A percentile compares a stretch with the other conserved stretches of the same genome.
These are phyloP conservation scores for Pterula multifida DNA, from an alignment of 1,284 basidiomycete genomes.

Conservation along the genomic window DNA sequence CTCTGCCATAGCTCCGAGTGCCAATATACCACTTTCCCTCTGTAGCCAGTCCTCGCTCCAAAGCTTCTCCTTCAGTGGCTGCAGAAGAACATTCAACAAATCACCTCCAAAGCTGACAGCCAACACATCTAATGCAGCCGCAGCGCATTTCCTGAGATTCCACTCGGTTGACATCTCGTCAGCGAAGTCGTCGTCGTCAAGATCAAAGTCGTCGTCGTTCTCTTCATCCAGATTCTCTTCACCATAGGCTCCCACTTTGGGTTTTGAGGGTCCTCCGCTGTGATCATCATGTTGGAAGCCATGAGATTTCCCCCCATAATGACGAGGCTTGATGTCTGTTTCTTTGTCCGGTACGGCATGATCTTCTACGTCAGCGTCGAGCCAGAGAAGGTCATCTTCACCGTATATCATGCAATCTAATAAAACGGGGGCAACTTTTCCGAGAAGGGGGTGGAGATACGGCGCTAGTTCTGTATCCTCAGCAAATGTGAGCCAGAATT, in stretches of 20 bases:
- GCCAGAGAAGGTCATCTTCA: constrained; percentile 91
- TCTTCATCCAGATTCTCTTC: constrained; percentile 55
- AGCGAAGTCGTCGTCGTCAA: constrained; percentile 86
- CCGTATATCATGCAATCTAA: constrained; percentile 97
- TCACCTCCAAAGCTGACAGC: constrained; percentile 87
- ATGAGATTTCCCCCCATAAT: constrained; percentile 80
- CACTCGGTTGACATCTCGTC: constrained; percentile 98
- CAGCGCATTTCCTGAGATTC: constrained; percentile 97
- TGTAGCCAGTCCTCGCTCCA: constrained; percentile 93
- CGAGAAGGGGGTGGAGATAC: constrained; percentile 78
- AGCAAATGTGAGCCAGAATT: constrained; percentile 99
- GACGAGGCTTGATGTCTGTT: constrained; percentile 91
- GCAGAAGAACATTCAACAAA: constrained; percentile 80
- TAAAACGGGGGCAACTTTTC: constrained; percentile 84
- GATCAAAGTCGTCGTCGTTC: constrained; percentile 78
- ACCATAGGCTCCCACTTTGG: constrained; percentile 52
- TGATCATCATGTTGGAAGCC: constrained; percentile 63
- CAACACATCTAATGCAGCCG: constrained; percentile 94
- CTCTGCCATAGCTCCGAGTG: constrained; percentile 96
- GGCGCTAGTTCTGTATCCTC: constrained; percentile 83
- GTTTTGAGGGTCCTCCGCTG: constrained; percentile 35
- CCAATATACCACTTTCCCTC: constrained; percentile 91
- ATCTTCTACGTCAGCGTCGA: constrained; percentile 89
- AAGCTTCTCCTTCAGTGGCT: constrained; percentile 86
- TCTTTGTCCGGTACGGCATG: constrained; percentile 87